Evolutionary conservation across 1,284 basidiomycete genomes (phyloP), one percentile per base, ranked within the genome.

Genomic region (Wallemia ichthyophaga): DNA sequence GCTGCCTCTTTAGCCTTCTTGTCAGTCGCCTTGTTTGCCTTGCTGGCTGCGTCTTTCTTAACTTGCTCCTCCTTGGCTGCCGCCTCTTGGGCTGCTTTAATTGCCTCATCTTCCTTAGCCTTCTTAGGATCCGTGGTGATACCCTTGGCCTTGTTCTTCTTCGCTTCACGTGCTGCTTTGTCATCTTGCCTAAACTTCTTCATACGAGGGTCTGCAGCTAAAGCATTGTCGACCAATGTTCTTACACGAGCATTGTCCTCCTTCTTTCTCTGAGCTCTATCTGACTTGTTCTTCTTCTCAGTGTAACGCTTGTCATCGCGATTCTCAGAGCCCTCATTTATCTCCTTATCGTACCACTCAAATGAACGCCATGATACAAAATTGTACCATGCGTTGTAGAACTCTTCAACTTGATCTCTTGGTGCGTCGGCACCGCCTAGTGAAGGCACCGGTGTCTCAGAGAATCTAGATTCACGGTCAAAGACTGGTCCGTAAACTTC

Each of bases 351-450:
- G 65, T 86, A 75, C 76, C 91, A 96, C 73, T 98, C 92, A 69
- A 98, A 98, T 70, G 82, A 86, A 64, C 94, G 76, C 94, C 94
- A 98, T 67, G 83, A 86, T 71, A 96, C 91, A 72, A 98, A 95
- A 77, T 94, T 94, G 77, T 96, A 96, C 85, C 87, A 98, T 72
- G 92, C 95, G 72, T 95, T 84, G 75, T 96, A 98, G 75, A 98
- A 96, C 21, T 74, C 76, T 71, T 95, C 85, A 62, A 96, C 91
- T 61, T 80, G 77, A 61, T 79, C 78, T 71, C 92, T 91, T 62
- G 78, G 69, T 25, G 83, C 79, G 62, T 84, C 77, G 62, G 76
- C 73, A 54, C 73, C 71, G 23, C 92, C 91, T 24, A 96, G 76
- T 63, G 75, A 71, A 15, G 88, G 88, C 2, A 91, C 88, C n/a